Base-by-base conservation (phyloP, 352 stramenopile species). In the Poterioochromonas sp. region DNA sequence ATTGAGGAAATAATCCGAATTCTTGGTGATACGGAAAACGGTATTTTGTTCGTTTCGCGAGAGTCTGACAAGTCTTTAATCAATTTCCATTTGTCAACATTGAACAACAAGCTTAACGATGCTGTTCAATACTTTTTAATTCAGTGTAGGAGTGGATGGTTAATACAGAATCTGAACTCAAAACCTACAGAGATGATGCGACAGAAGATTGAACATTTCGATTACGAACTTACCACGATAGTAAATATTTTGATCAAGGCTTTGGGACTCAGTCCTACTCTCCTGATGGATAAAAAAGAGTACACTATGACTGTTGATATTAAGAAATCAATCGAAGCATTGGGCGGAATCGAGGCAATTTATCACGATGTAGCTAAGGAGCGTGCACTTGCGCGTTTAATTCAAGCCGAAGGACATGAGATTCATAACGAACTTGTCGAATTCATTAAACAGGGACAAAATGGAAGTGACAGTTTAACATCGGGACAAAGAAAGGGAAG, bases 91-190 rank as follows among this genome's bases (percentile, higher is more conserved):
- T 32, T 65, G 54, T 11, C 8, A 22, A 35, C 54, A 39, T 35
- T 65, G 54, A 65, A 65, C n/a, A 65, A 65, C n/a, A 65, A 65
- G 34, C n/a, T 65, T 15, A 65, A 65, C 8, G 54, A 65, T 15
- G 26, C 34, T 5, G 34, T 35, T 5, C 5, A 65, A 32, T 65
- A 35, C 34, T 32, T 65, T 32, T 35, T 15, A 11, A 35, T 22
- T 5, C 54, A 65, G 34, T 39, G 54, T 65, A 12, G 8, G 8
- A 22, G 3, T 32, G 54, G 54, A 15, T 65, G 54, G 54, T 65
- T 65, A 22, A 22, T 11, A 32, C 11, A 15, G 8, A 32, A 11
- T 39, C 8, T 65, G 54, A 39, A 32, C 26, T 68, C 58, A 11
- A 5, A 22, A 29, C 26, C 54, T 22, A 32, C 3, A 35, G 54